phyloP scores from a whole-genome alignment of 495 filamentous ascomycete genomes.

The Talaromyces thailandensis region DNA sequence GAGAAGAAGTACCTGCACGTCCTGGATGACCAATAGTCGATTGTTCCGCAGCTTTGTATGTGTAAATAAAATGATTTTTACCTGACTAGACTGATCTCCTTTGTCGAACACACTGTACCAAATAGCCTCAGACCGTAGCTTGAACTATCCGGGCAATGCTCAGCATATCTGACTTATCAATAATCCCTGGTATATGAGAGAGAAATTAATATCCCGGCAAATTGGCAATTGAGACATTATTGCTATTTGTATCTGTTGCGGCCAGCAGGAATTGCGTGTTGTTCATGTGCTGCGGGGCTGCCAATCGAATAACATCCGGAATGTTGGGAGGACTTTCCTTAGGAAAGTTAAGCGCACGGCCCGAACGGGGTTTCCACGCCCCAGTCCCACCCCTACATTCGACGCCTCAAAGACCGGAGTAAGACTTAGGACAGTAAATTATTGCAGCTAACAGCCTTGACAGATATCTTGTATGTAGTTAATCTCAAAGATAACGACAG shows the following conservation, averaged over 20 bases:
- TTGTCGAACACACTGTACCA: conserved; percentile 4
- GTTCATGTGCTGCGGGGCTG: neutral
- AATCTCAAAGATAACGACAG: neutral
- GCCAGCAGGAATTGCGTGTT: neutral
- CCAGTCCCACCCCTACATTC: neutral
- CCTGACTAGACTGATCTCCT: conserved; percentile 8
- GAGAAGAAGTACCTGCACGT: conserved; percentile 97
- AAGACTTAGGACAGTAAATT: no score
- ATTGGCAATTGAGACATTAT: neutral
- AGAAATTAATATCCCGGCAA: neutral
- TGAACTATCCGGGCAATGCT: neutral
- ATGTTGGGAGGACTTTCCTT: neutral
- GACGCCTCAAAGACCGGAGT: no score
- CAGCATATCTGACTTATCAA: neutral
- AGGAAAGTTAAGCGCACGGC: neutral
- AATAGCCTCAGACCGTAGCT: neutral
- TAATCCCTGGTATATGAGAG: no score
- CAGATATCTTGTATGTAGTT: no score
- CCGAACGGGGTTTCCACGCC: neutral
- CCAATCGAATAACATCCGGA: neutral
- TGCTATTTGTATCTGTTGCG: neutral
- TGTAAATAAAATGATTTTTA: conserved; percentile 7
- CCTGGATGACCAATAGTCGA: conserved; percentile 67
- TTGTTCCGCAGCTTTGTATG: conserved; percentile 1
- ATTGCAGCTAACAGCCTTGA: no score